These are phyloP conservation scores for Aureobasidium zeae DNA, from an alignment of 2,329 filamentous ascomycete species.

Conservation along the genomic window DNA sequence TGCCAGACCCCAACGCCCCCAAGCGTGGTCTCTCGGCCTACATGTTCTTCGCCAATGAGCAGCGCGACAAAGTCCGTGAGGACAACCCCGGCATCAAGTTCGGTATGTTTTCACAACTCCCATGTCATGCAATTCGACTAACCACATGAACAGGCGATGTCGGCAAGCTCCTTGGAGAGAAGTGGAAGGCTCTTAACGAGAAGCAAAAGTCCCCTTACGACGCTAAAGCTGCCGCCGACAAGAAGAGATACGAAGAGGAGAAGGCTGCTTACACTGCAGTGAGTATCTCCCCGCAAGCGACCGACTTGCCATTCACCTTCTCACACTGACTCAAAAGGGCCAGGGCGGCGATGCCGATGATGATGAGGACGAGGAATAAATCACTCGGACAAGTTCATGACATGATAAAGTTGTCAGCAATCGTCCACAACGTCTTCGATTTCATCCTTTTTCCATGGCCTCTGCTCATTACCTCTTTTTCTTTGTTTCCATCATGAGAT, in stretches of 20 bases:
- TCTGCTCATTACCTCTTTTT: conserved; percentile 16
- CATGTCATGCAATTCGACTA: conserved; percentile 3
- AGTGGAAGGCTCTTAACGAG: conserved; percentile 94
- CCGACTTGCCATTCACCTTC: background rate
- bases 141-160: conserved; percentile 60
- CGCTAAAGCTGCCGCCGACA: conserved; percentile 91
- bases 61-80: conserved; percentile 94
- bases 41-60: conserved; percentile 99
- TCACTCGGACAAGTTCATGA: conserved; percentile 3
- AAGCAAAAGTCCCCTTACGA: conserved; percentile 92
- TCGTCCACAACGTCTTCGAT: conserved; percentile 15
- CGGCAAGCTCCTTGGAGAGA: conserved; percentile 94
- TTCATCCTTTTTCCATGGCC: conserved; percentile 8
- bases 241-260: conserved; percentile 99
- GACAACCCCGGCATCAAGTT: conserved; percentile 98
- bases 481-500: conserved; percentile 10
- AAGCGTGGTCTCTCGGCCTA: conserved; percentile 99
- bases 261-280: conserved; percentile 82
- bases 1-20: conserved; percentile 83
- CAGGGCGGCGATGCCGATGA: conserved; percentile 27
- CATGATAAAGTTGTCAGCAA: conserved; percentile 7
- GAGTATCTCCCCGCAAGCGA: conserved; percentile 42
- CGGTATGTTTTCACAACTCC: conserved; percentile 40
- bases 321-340: conserved; percentile 5
- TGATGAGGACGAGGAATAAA: conserved; percentile 31